Percentiles rank a stretch among this genome's conserved stretches.
Evolutionary conservation across 179 eudicot genomes (phyloP).

Genomic region (Dionaea muscipula): DNA sequence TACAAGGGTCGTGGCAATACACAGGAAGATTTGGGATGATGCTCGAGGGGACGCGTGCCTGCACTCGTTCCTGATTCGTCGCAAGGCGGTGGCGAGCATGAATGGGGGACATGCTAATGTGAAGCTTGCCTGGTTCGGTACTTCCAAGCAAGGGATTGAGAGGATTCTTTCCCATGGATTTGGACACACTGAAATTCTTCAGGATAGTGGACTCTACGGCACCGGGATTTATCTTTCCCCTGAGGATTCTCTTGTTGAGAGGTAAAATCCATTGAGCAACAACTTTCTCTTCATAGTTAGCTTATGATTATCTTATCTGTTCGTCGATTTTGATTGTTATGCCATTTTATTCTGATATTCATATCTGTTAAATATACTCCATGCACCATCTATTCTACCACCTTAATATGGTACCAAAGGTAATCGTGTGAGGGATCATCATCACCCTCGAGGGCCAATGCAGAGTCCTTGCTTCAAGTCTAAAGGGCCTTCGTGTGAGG

Average conservation of each 20-base stretch:
- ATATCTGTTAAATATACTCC: too few species aligned
- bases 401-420: too few species aligned
- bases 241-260: constrained; percentile 30
- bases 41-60: constrained; percentile 27
- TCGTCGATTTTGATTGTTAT: too few species aligned
- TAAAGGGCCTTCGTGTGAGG: too few species aligned
- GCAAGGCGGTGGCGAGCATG: constrained; percentile 30
- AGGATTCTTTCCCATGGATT: constrained; percentile 50
- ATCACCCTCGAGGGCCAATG: too few species aligned
- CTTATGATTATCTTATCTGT: too few species aligned
- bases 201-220: constrained; percentile 17
- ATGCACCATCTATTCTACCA: too few species aligned
- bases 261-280: too few species aligned
- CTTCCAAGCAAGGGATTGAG: constrained; percentile 27
- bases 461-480: too few species aligned
- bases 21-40: not conserved
- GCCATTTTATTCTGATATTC: too few species aligned
- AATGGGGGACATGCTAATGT: constrained; percentile 26
- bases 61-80: constrained; percentile 32
- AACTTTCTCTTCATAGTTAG: too few species aligned
- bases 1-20: not conserved
- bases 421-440: too few species aligned
- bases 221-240: constrained; percentile 48
- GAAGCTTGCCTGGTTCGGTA: constrained; percentile 73
- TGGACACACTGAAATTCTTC: constrained; percentile 14